Conservation (phyloP, 2,329 filamentous ascomycete species). For the Rutstroemia sp. region DNA sequence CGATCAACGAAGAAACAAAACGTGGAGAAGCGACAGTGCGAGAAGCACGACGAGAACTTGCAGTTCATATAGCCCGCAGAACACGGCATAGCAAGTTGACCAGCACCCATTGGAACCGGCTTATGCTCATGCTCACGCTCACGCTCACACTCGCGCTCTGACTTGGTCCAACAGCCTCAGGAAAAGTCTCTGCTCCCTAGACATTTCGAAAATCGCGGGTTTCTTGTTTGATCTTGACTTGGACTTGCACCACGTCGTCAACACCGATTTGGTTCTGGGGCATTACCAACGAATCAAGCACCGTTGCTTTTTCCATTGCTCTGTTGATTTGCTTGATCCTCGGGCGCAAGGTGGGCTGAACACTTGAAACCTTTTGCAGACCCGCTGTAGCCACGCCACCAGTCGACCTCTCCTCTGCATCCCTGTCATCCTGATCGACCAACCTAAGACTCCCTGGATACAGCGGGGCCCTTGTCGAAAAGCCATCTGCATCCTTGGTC, state of each 20-base stretch:
- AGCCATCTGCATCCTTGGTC: conserved; percentile 10
- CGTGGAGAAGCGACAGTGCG: not conserved
- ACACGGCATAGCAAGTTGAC: not conserved
- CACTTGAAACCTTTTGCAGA: conserved; percentile 1
- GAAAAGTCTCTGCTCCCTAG: not conserved
- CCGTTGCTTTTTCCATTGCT: not conserved
- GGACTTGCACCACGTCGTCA: not conserved
- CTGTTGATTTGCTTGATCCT: conserved; percentile 7
- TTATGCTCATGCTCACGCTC: conserved; percentile 4
- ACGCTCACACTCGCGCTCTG: not conserved
- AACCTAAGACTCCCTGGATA: not conserved
- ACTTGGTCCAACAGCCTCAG: too few species aligned
- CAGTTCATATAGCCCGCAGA: not conserved
- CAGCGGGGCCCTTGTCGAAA: not conserved
- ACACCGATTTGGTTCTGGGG: not conserved
- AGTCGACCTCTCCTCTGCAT: conserved; percentile 2
- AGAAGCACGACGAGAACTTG: too few species aligned
- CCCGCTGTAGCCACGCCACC: conserved; percentile 8
- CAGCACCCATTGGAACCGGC: conserved; percentile 1
- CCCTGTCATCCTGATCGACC: conserved; percentile 4
- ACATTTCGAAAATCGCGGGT: not conserved
- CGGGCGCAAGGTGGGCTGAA: conserved; percentile 6
- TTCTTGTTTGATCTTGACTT: not conserved
- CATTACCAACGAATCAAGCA: conserved; percentile 4
- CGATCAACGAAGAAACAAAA: not conserved